Base-by-base conservation (phyloP, 768 basidiomycete species). In the Pleurotus platypus region DNA sequence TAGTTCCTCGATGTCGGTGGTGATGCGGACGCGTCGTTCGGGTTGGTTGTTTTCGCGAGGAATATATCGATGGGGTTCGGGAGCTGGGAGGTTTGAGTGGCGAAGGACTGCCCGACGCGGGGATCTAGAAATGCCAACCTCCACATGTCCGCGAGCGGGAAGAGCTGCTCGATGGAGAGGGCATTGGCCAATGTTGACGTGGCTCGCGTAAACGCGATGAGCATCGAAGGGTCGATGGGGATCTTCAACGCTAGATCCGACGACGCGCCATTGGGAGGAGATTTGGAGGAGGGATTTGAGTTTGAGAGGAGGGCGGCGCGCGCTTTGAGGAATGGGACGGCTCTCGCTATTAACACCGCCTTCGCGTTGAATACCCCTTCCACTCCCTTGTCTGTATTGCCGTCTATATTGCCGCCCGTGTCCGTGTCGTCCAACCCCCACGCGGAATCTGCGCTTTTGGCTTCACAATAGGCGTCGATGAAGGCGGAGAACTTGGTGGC, bases 141-240 rank as follows among this genome's bases (percentile, higher is more conserved):
- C 87, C 92, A 90, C 61, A 94, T 75, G 65, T 96, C 94, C 9
- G 86, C 79, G 4, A 94, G 66, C 0, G 94, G 93, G 74, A 95
- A 96, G 27, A 92, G 75, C 39, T 82, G 73, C 7, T 78, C 75
- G 0, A 75, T 55, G 0, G 81, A 76, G 1, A 94, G 79, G 2
- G 71, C 72, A 8, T 67, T 57, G 0, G 67, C 65, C 1, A 92
- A 69, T 0, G 69, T 63, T 4, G 61, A 64, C 3, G 84, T 84
- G n/a, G n/a, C n/a, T n/a, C n/a, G n/a, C n/a, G n/a, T n/a, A n/a
- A n/a, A n/a, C n/a, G n/a, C n/a, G n/a, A n/a, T 3, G 30, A 35
- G 30, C 30, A 11, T 35, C 9, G 30, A 35, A 11, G 30, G 30
- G 30, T 35, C 30, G 30, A 35, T 8, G 30, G 30, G 30, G 30